Evolutionary conservation across 1,284 basidiomycete species (phyloP).

Genomic region (Irpex rosettiformis): DNA sequence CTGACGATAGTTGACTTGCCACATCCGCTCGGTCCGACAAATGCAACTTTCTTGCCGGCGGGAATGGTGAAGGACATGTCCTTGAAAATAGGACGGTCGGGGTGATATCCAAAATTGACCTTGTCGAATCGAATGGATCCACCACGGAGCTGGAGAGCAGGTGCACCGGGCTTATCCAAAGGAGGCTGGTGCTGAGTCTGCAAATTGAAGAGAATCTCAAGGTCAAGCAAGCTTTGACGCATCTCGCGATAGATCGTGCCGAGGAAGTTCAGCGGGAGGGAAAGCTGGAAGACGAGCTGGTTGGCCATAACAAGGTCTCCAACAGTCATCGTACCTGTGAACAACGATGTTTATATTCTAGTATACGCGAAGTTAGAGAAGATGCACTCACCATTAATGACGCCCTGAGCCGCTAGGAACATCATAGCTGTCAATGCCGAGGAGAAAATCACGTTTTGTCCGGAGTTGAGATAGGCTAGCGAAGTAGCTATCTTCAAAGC

Average conservation of each 20-base stretch:
- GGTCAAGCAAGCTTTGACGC: slow-evolving; percentile 92
- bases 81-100: slow-evolving; percentile 86
- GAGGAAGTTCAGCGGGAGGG: slow-evolving; percentile 93
- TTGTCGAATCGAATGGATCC: slow-evolving; percentile 94
- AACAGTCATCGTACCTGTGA: slow-evolving; percentile 90
- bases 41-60: slow-evolving; percentile 92
- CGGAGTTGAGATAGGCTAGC: slow-evolving; percentile 90
- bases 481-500: slow-evolving; percentile 96
- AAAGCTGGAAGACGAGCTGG: slow-evolving; percentile 98
- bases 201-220: slow-evolving; percentile 94
- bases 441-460: slow-evolving; percentile 96
- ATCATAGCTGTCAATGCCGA: slow-evolving; percentile 92
- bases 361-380: not conserved
- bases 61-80: slow-evolving; percentile 91
- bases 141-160: slow-evolving; percentile 68
- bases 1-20: slow-evolving; percentile 98
- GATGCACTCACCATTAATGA: slow-evolving; percentile 71
- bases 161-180: slow-evolving; percentile 68
- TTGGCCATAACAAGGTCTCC: slow-evolving; percentile 99
- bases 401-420: slow-evolving; percentile 94
- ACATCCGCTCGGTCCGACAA: slow-evolving; percentile 95
- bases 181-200: slow-evolving; percentile 78
- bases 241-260: slow-evolving; percentile 97
- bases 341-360: not conserved
- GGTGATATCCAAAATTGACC: slow-evolving; percentile 89